Base-by-base conservation (phyloP, 345 rosid species). In the Boechera divaricarpa region DNA sequence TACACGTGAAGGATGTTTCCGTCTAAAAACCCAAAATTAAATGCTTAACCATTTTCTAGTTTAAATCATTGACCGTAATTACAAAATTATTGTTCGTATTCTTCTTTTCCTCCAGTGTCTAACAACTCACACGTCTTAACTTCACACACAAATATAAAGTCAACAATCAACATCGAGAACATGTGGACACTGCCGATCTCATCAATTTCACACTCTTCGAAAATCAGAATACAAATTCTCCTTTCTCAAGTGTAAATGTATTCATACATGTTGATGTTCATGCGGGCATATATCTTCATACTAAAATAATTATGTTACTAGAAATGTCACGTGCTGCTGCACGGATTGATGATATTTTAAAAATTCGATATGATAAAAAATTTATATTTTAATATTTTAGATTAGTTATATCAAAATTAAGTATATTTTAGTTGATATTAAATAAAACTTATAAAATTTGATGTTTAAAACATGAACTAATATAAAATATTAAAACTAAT, bases 1-100 rank as follows among this genome's bases (percentile, higher is more conserved):
- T 67, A 48, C 82, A 79, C 58, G 82, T 79, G 82, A 42, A 66
- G 21, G 73, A 59, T 72, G 77, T 58, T 72, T 58, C 73, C 73
- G 3, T 53, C 16, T 51, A 60, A 58, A 49, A 73, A 32, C 63
- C 44, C 70, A 41, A 44, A 51, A 67, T 12, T 68, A 66, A 67
- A 53, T 79, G 66, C 65, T 67, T 42, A 67, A 32, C 16, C 38
- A 51, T 10, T 49, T 77, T 39, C 6, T 63, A 68, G 56, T 60
- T 42, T 61, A 63, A 39, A 49, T 66, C 63, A 66, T 72, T 78
- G 81, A 72, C 69, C 73, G 3, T 63, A 45, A 63, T 47, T 63
- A 63, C 67, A 47, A 45, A 63, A 55, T 39, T 36, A 54, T 63
- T 63, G 76, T 48, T 70, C 51, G 10, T 54, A 15, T 32, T 35